Evolutionary conservation across 208 protist species (phyloP), one percentile per base, ranked within the genome.

Genomic region (Endotrypanum monterogeii): DNA sequence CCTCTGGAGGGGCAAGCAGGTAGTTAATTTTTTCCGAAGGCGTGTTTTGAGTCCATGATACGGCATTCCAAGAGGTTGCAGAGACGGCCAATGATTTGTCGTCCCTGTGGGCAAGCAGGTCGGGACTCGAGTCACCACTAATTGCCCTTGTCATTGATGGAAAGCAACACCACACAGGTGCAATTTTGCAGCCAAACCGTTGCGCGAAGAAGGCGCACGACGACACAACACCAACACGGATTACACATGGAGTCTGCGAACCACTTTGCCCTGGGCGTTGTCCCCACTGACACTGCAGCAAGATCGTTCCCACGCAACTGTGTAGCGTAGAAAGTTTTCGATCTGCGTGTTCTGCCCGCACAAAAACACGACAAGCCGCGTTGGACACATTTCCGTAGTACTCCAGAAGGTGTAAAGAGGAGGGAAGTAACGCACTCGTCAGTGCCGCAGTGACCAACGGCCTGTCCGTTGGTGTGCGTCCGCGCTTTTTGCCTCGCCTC

Each of bases 161-260:
- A 25, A 78, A 81, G 57, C 75, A 82, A 50, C 66, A 82, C 90
- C 90, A 95, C 75, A 89, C 88, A 12, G 84, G 74, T 0, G 82
- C 83, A 28, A 90, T 69, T 55, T 80, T 48, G 56, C 86, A 86
- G 6, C 90, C 90, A 51, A 95, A 86, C n/a, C 86, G 86, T 68
- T 89, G 87, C 1, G 85, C 76, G 74, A 93, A 95, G 74, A 91
- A 89, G 30, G 79, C 65, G 2, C 71, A 77, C 0, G 86, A 85
- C 3, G 86, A 87, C 46, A 91, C 78, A 8, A 84, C 67, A 14
- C 90, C 90, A 30, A 90, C 52, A 20, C 67, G 82, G 39, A 60
- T 63, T 20, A 91, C 78, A 0, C 25, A 46, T 11, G 68, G 61
- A 12, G 37, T 14, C 35, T 16, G 30, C 37, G 12, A 37, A 12